A percentile compares a stretch with the other conserved stretches of the same genome.
Conservation (phyloP, 2,329 filamentous ascomycete species). For the Xylariaceae sp. region DNA sequence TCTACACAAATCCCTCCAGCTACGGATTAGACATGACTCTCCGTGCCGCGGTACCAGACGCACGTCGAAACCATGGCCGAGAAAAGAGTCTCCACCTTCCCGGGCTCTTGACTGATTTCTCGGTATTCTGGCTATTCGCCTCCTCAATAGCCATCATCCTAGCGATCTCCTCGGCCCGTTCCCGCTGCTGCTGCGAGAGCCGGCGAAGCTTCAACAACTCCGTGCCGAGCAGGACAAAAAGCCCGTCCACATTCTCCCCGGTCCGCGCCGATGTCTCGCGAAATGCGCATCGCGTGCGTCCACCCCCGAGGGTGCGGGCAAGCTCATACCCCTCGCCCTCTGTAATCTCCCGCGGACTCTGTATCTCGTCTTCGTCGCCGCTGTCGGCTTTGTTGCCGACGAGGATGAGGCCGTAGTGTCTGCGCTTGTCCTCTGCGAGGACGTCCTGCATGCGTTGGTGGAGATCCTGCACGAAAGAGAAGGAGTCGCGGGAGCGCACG, state of each 20-base stretch:
- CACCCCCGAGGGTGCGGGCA: slow-evolving; percentile 19
- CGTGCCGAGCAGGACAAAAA: slow-evolving; percentile 33
- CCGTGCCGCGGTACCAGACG: slow-evolving; percentile 7
- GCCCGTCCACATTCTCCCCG: slow-evolving; percentile 33
- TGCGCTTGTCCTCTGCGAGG: slow-evolving; percentile 18
- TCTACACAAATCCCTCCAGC: neutral
- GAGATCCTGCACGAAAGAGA: slow-evolving; percentile 15
- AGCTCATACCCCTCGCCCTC: slow-evolving; percentile 32
- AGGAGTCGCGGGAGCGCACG: slow-evolving; percentile 28
- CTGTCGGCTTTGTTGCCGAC: slow-evolving; percentile 36
- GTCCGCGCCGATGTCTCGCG: slow-evolving; percentile 35
- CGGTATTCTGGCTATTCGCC: neutral
- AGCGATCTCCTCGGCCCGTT: slow-evolving; percentile 16
- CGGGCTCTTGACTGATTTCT: slow-evolving; percentile 13
- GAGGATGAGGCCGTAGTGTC: slow-evolving; percentile 21
- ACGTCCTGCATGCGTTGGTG: slow-evolving; percentile 26
- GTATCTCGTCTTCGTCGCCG: slow-evolving; percentile 22
- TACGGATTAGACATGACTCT: slow-evolving; percentile 6
- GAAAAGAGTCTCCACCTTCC: slow-evolving; percentile 23
- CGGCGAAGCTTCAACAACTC: slow-evolving; percentile 33
- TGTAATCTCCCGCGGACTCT: slow-evolving; percentile 27
- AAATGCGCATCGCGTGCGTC: slow-evolving; percentile 24
- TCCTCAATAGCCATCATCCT: neutral
- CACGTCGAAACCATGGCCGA: slow-evolving; percentile 21
- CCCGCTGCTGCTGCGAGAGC: slow-evolving; percentile 24